Evolutionary conservation across 169 alveolate genomes (phyloP).

Genomic region (Miamiensis avidus): DNA sequence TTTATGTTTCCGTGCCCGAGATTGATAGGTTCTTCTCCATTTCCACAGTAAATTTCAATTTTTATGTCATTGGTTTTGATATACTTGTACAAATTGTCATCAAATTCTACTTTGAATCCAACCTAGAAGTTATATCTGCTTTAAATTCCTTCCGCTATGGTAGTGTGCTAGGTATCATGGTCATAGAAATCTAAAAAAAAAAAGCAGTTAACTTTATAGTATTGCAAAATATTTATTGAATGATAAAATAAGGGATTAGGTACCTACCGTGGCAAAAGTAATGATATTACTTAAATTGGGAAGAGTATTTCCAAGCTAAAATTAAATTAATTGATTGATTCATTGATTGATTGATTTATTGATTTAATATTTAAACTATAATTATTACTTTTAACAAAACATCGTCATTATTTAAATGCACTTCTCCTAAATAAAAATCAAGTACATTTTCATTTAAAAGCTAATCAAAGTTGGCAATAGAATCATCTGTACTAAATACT

Average conservation of each 20-base stretch:
- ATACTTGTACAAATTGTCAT: not conserved
- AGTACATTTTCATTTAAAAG: not conserved
- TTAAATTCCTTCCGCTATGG: not conserved
- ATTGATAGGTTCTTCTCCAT: not conserved
- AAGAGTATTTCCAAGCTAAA: not conserved
- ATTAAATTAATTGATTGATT: too few species aligned
- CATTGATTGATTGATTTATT: too few species aligned
- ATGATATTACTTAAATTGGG: not conserved
- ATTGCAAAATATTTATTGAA: too few species aligned
- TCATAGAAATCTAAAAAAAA: not conserved
- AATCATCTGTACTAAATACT: not conserved
- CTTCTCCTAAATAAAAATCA: not conserved
- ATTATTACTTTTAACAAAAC: not conserved
- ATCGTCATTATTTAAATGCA: not conserved
- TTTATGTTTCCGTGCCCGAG: not conserved
- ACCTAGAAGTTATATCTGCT: not conserved
- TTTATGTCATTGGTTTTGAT: not conserved
- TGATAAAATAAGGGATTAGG: too few species aligned
- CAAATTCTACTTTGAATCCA: not conserved
- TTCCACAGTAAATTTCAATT: not conserved
- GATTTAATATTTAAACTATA: too few species aligned
- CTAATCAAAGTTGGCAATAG: not conserved
- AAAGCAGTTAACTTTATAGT: too few species aligned
- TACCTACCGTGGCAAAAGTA: not conserved
- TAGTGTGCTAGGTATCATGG: not conserved